Percentiles rank a stretch among this genome's conserved stretches.
These are phyloP conservation scores for Coemansia aciculifera DNA, from an alignment of 192 early-diverging fungal species.

Conservation along the genomic window DNA sequence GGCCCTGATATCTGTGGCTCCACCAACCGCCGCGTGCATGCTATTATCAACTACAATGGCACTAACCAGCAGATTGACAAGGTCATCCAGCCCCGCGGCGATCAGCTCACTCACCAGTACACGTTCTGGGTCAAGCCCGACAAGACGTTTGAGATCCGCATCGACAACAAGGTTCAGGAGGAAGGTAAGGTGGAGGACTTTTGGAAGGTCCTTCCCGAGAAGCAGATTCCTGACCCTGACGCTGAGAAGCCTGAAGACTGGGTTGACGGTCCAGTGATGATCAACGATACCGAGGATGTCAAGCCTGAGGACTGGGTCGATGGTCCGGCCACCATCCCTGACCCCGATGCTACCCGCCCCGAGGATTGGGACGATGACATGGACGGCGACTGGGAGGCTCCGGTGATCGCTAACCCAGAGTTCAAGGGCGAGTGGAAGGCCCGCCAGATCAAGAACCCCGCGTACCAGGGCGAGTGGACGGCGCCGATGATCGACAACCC, in stretches of 20 bases:
- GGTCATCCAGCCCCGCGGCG: constrained; percentile 66
- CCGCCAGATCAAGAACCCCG: constrained; percentile 84
- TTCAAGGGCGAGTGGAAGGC: constrained; percentile 83
- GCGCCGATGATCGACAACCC: constrained; percentile 90
- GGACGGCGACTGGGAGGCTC: constrained; percentile 96
- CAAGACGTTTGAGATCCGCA: constrained; percentile 72
- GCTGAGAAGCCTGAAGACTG: constrained; percentile 91
- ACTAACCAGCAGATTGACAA: constrained; percentile 82
- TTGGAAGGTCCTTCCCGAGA: constrained; percentile 76
- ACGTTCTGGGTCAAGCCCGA: constrained; percentile 80
- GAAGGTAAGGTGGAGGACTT: constrained; percentile 78
- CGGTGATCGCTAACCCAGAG: constrained; percentile 82
- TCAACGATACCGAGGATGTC: constrained; percentile 70
- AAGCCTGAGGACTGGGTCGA: constrained; percentile 78
- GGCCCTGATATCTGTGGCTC: constrained; percentile 93
- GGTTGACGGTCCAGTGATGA: constrained; percentile 69
- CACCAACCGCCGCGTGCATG: constrained; percentile 85
- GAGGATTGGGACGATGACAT: constrained; percentile 94
- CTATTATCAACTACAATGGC: constrained; percentile 94
- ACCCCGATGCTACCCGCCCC: constrained; percentile 81
- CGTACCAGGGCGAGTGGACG: constrained; percentile 93
- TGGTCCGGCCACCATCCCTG: constrained; percentile 76
- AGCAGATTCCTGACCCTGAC: constrained; percentile 77
- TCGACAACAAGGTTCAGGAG: constrained; percentile 78
- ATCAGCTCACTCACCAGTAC: constrained; percentile 85